Evolutionary conservation across 345 rosid species (phyloP).

Genomic region (Corymbia maculata): DNA sequence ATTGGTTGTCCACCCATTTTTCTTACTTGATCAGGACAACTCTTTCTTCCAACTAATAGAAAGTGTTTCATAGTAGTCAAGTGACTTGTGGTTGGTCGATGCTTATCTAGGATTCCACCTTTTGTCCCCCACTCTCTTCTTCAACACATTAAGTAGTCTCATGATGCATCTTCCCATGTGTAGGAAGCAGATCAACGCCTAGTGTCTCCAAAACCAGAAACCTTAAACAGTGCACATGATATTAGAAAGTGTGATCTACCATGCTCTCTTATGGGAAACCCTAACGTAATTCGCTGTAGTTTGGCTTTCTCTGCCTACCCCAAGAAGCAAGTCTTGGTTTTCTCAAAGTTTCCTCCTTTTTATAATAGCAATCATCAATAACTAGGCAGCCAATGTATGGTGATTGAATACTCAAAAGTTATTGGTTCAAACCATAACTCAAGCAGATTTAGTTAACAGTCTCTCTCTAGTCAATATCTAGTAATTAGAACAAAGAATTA

Average conservation of each 20-base stretch:
- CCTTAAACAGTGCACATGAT: neutral
- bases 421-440: neutral
- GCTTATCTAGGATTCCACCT: neutral
- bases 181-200: neutral
- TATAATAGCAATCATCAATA: neutral
- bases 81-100: neutral
- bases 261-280: neutral
- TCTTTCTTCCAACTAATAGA: neutral
- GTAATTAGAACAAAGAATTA: neutral
- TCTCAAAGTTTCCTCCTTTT: neutral
- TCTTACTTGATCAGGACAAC: neutral
- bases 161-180: neutral
- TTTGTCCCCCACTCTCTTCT: neutral
- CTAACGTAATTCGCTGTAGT: neutral
- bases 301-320: neutral
- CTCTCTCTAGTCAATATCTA: neutral
- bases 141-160: neutral
- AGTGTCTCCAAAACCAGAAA: neutral
- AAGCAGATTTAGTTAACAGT: neutral
- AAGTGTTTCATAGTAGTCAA: neutral
- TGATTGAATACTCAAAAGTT: neutral
- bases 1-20: neutral
- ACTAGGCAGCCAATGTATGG: neutral
- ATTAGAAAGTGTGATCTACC: neutral
- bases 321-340: neutral